A percentile compares a stretch with the other conserved stretches of the same genome.
Conservation (phyloP, 2,329 filamentous ascomycete genomes). For the Boeremia exigua region DNA sequence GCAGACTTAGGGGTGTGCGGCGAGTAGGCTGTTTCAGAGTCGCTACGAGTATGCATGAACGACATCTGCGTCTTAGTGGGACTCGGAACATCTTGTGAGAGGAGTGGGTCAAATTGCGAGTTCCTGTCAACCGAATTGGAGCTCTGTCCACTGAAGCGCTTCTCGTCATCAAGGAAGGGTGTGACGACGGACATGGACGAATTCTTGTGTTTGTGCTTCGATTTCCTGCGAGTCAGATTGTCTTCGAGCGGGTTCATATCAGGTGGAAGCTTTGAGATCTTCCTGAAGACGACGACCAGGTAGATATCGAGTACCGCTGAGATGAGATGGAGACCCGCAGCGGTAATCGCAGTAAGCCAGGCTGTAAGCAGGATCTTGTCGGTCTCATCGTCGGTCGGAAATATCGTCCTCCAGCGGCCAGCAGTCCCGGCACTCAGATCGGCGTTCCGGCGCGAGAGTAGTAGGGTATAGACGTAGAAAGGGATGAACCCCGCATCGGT, state of each 20-base stretch:
- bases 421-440: slow-evolving; percentile 52
- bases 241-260: slow-evolving; percentile 95
- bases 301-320: slow-evolving; percentile 76
- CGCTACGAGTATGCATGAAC: slow-evolving; percentile 81
- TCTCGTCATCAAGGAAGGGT: slow-evolving; percentile 60
- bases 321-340: slow-evolving; percentile 71
- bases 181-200: slow-evolving; percentile 58
- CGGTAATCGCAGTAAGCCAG: slow-evolving; percentile 70
- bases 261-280: slow-evolving; percentile 81
- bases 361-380: slow-evolving; percentile 68
- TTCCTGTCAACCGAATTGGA: slow-evolving; percentile 47
- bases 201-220: slow-evolving; percentile 76
- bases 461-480: slow-evolving; percentile 66
- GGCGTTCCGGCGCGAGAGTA: slow-evolving; percentile 61
- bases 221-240: slow-evolving; percentile 74
- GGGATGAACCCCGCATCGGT: slow-evolving; percentile 72
- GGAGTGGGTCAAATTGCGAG: slow-evolving; percentile 41
- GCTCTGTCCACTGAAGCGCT: slow-evolving; percentile 62
- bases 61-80: slow-evolving; percentile 64
- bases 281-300: slow-evolving; percentile 78
- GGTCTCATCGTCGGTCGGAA: slow-evolving; percentile 62
- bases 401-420: slow-evolving; percentile 72
- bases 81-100: slow-evolving; percentile 33
- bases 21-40: slow-evolving; percentile 61
- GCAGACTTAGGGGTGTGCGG: slow-evolving; percentile 58